phyloP scores from a whole-genome alignment of 176 grass and related monocot species.

The Saccharum officinarum region DNA sequence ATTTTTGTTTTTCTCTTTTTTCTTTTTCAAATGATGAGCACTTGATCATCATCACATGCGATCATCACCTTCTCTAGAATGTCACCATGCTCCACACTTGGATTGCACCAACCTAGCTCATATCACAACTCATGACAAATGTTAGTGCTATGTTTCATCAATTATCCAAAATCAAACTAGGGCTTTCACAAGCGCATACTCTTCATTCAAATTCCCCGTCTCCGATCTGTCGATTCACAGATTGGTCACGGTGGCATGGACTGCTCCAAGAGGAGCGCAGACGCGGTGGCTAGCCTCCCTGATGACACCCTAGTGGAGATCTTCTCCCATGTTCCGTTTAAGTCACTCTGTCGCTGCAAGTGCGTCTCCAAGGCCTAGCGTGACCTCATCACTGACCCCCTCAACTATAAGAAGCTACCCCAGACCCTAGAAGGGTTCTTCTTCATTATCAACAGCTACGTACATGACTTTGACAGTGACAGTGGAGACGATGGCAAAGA shows the following conservation, averaged over 20 bases:
- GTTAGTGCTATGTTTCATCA: no score
- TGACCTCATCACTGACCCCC: not conserved
- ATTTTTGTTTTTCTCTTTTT: no score
- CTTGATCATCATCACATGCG: no score
- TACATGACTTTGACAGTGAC: not conserved
- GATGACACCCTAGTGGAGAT: not conserved
- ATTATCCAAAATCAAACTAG: no score
- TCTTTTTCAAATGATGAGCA: no score
- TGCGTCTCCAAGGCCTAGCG: not conserved
- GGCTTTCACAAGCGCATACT: not conserved
- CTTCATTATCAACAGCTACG: rapidly evolving
- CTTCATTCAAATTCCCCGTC: not conserved
- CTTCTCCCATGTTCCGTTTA: not conserved
- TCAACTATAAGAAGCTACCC: not conserved
- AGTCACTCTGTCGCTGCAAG: not conserved
- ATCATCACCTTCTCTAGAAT: no score
- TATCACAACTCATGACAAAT: no score
- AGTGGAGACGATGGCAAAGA: not conserved
- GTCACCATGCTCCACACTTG: no score
- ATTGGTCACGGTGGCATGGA: not conserved
- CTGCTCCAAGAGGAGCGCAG: not conserved
- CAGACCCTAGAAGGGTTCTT: not conserved
- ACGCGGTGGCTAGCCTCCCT: not conserved
- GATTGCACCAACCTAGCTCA: no score
- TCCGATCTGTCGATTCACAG: not conserved